Conservation (phyloP, 2,329 filamentous ascomycete genomes). For the Verticillium alfalfae region DNA sequence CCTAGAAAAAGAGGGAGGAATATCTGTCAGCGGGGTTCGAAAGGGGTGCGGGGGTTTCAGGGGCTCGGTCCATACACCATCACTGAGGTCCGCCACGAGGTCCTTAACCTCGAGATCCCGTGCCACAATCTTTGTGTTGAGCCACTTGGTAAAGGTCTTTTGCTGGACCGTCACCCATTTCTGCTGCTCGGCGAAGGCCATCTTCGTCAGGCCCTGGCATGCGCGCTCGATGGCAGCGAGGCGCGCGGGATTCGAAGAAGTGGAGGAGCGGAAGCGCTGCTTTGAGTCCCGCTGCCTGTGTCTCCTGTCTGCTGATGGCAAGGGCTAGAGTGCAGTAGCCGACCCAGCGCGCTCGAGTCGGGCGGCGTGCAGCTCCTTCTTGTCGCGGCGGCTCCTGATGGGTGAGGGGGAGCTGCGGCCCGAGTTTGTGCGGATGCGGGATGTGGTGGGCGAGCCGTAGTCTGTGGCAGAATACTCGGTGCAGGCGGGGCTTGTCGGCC, state of each 20-base stretch:
- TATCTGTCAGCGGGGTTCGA: conserved; percentile 11
- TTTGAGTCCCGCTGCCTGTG: conserved; percentile 14
- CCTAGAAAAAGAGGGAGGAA: conserved; percentile 40
- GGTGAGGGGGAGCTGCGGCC: conserved; percentile 20
- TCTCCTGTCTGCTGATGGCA: neutral
- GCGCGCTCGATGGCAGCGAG: conserved; percentile 39
- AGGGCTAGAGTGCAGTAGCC: neutral
- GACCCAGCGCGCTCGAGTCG: conserved; percentile 39
- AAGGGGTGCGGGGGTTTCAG: neutral
- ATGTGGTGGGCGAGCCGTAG: conserved; percentile 2
- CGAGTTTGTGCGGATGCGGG: conserved; percentile 13
- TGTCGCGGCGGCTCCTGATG: conserved; percentile 34
- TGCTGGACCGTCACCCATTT: conserved; percentile 80
- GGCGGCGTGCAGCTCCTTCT: conserved; percentile 44
- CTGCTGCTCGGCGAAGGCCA: conserved; percentile 61
- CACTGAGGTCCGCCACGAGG: conserved; percentile 82
- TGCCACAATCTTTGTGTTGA: conserved; percentile 88
- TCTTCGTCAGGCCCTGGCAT: conserved; percentile 48
- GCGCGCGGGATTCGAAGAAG: conserved; percentile 28
- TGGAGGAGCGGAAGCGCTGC: conserved; percentile 25
- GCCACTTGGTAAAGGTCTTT: conserved; percentile 99
- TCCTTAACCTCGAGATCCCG: conserved; percentile 78
- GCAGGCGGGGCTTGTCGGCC: conserved; percentile 17
- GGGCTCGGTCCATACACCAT: conserved; percentile 62
- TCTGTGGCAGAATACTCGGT: conserved; percentile 12